Evolutionary conservation across 345 rosid species (phyloP).

Genomic region (Aquilaria sinensis): DNA sequence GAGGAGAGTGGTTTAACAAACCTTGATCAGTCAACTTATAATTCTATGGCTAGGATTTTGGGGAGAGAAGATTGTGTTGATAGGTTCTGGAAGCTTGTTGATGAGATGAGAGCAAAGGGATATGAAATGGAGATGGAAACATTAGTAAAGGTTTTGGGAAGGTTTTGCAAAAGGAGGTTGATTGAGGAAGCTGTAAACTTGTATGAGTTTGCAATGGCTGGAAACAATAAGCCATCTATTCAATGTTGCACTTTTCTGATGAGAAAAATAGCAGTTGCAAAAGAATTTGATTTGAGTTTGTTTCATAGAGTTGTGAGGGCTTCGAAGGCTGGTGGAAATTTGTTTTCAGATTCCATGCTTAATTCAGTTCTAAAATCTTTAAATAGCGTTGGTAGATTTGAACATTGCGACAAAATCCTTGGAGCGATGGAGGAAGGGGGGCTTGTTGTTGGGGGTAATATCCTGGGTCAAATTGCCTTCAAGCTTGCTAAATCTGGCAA

Average conservation of each 20-base stretch:
- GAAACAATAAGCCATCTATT: constrained; percentile 49
- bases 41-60: constrained; percentile 64
- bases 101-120: constrained; percentile 59
- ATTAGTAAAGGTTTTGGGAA: constrained; percentile 37
- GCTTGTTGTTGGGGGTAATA: constrained; percentile 31
- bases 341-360: constrained; percentile 54
- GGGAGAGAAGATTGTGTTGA: constrained; percentile 77
- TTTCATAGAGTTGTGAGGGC: constrained; percentile 56
- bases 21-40: constrained; percentile 57
- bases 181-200: constrained; percentile 64
- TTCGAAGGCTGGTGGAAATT: constrained; percentile 45
- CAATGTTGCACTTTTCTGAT: constrained; percentile 48
- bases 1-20: constrained; percentile 54
- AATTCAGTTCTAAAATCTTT: constrained; percentile 64
- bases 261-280: constrained; percentile 54
- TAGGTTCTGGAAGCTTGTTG: constrained; percentile 67
- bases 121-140: constrained; percentile 67
- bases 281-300: constrained; percentile 54
- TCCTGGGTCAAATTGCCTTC: constrained; percentile 52
- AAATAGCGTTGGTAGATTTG: constrained; percentile 50
- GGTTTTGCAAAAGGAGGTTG: constrained; percentile 63
- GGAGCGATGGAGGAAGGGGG: constrained; percentile 60
- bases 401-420: constrained; percentile 51
- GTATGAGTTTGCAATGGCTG: constrained; percentile 67
- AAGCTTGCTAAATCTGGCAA: constrained; percentile 49